Evolutionary conservation across 192 early-diverging fungal species (phyloP).

Genomic region (Coemansia aciculifera): DNA sequence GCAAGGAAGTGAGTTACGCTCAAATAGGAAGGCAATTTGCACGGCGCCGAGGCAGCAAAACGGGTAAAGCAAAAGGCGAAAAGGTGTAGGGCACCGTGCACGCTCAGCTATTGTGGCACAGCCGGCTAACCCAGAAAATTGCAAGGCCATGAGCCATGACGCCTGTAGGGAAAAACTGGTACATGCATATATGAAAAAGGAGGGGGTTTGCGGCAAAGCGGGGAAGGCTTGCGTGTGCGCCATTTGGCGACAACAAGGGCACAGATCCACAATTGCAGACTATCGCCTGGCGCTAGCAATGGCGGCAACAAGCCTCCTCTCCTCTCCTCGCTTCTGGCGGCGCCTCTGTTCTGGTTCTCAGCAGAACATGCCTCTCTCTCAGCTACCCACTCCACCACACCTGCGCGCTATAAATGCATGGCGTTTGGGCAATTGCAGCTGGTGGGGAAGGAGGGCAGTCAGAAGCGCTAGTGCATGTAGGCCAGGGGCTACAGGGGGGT

Average conservation of each 20-base stretch:
- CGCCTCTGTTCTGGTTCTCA: neutral
- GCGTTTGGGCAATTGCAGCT: slow-evolving; percentile 3
- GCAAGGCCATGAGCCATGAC: slow-evolving; percentile 18
- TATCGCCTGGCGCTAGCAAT: slow-evolving; percentile 1
- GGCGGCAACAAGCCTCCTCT: neutral
- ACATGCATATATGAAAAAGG: slow-evolving; percentile 22
- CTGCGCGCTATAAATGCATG: neutral
- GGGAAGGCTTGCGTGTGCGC: neutral
- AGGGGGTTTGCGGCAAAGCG: neutral
- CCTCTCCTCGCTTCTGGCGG: neutral
- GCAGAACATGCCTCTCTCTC: neutral
- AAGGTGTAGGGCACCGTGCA: neutral
- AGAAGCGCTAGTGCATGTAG: slow-evolving; percentile 8
- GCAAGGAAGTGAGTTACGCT: slow-evolving; percentile 6
- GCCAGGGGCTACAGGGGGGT: slow-evolving; percentile 1
- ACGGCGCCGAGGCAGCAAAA: neutral
- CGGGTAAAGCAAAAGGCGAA: neutral
- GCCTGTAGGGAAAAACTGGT: neutral
- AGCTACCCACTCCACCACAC: neutral
- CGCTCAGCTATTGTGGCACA: slow-evolving; percentile 18
- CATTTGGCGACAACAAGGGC: slow-evolving; percentile 3
- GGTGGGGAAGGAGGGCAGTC: slow-evolving; percentile 2
- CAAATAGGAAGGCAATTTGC: slow-evolving; percentile 5
- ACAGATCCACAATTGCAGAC: neutral
- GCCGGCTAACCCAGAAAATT: neutral